Evolutionary conservation across 2,329 filamentous ascomycete species (phyloP), one percentile per base, ranked within the genome.

Genomic region (Colletotrichum godetiae): DNA sequence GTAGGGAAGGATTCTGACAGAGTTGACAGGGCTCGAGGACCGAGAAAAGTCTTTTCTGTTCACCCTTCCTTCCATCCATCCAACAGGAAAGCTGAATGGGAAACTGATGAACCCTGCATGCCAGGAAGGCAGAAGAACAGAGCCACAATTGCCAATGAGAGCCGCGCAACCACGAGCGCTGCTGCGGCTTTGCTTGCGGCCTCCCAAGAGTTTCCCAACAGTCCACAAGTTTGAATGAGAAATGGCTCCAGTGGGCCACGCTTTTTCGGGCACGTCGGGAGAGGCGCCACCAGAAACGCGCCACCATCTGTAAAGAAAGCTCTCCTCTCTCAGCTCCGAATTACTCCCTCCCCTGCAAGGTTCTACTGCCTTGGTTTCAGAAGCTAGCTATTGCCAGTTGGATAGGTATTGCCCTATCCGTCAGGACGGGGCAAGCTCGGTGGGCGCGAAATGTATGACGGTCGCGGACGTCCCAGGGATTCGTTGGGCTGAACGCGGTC

Each of bases 401-500:
- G 35, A 61, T 61, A 31, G 35, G 57, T 61, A 31, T 42, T 42
- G 55, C 13, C 33, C 42, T 56, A 35, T n/a, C 8, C 27, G 29
- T 27, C 61, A 27, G n/a, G 7, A 22, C 15, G 60, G 37, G 37
- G 37, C 37, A 42, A 15, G 37, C 27, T 42, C 15, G 37, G 37
- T 42, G 15, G 37, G 37, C 49, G 53, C 27, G 3, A 52, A 13
- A 35, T 57, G 35, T 22, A 65, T 66, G 71, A 73, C 67, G 71
- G 61, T 27, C 35, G 29, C 71, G 49, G 35, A 60, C 33, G 49
- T 19, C 35, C 33, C n/a, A 33, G 66, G 29, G 53, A 62, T n/a
- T 72, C 59, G 49, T 64, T 69, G 42, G 56, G 67, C 70, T 65
- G 71, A 60, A 73, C 67, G 67, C 71, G 65, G 67, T 42, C 67